phyloP scores from a whole-genome alignment of 768 basidiomycete genomes.

The Mycena leptocephala region DNA sequence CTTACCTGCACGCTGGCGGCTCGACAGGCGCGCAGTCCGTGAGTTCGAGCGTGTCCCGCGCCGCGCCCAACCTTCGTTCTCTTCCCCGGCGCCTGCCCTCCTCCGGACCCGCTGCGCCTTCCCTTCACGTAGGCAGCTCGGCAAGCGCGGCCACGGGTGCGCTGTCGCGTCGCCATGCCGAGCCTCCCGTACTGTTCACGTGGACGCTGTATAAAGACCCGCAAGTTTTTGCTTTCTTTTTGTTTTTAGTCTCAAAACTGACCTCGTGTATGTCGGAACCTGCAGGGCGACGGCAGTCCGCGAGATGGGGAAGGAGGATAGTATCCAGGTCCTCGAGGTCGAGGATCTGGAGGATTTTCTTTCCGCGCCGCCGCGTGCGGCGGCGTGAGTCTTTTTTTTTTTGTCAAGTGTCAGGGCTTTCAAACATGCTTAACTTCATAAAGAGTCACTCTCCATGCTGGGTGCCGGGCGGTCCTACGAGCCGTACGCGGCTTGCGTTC shows the following conservation, averaged over 20 bases:
- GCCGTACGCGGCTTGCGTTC: not conserved
- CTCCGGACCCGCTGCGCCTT: not conserved
- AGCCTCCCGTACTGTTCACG: constrained; percentile 2
- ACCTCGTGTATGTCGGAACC: not conserved
- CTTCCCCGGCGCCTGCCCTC: no score
- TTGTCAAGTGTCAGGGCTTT: not conserved
- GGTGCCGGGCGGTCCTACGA: not conserved
- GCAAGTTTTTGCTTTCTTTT: not conserved
- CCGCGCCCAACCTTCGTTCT: no score
- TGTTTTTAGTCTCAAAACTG: constrained; percentile 3
- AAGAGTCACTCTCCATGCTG: not conserved
- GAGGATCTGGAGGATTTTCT: constrained; percentile 4
- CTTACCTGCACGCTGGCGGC: no score
- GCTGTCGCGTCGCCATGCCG: not conserved
- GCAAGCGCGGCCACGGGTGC: not conserved
- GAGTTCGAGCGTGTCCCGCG: no score
- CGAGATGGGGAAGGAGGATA: constrained; percentile 8
- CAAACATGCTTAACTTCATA: not conserved
- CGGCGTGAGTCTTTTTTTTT: not conserved
- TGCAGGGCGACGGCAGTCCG: not conserved
- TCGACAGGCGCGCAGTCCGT: no score
- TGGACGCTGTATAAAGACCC: constrained; percentile 2
- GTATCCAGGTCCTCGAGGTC: not conserved
- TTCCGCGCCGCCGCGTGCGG: not conserved
- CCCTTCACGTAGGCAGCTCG: not conserved